These are phyloP conservation scores for Tulasnella sp. DNA, from an alignment of 768 basidiomycete genomes.

Conservation along the genomic window DNA sequence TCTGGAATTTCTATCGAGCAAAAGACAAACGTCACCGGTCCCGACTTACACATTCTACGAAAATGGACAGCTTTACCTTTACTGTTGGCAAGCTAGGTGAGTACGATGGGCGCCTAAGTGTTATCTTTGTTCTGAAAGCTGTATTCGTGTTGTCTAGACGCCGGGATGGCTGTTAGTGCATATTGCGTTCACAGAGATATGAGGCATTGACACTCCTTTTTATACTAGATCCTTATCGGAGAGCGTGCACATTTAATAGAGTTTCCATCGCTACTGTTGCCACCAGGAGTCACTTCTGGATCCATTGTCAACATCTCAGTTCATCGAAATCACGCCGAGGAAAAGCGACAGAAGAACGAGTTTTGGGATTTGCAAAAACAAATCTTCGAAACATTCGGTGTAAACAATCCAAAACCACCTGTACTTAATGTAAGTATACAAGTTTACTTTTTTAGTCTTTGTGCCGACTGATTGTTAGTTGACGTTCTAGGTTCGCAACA, in stretches of 20 bases:
- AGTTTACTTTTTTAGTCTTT: not conserved
- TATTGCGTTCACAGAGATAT: not conserved
- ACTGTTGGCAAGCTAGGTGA: constrained; percentile 91
- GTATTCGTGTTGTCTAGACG: constrained; percentile 38
- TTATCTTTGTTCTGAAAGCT: not conserved
- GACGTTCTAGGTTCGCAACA: constrained; percentile 57
- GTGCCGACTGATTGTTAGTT: not conserved
- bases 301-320: constrained; percentile 97
- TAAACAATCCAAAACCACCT: constrained; percentile 52
- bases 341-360: constrained; percentile 63
- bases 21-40: no score
- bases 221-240: constrained; percentile 68
- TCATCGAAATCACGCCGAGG: constrained; percentile 72
- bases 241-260: constrained; percentile 94
- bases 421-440: constrained; percentile 47
- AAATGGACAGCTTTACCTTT: constrained; percentile 51
- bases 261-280: constrained; percentile 89
- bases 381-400: constrained; percentile 65
- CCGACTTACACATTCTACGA: no score
- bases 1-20: no score
- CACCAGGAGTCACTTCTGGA: constrained; percentile 82
- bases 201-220: not conserved
- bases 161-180: constrained; percentile 73
- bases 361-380: constrained; percentile 77
- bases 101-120: constrained; percentile 23